These are phyloP conservation scores for Tricholoma sp. DNA, from an alignment of 768 basidiomycete species.

Conservation along the genomic window DNA sequence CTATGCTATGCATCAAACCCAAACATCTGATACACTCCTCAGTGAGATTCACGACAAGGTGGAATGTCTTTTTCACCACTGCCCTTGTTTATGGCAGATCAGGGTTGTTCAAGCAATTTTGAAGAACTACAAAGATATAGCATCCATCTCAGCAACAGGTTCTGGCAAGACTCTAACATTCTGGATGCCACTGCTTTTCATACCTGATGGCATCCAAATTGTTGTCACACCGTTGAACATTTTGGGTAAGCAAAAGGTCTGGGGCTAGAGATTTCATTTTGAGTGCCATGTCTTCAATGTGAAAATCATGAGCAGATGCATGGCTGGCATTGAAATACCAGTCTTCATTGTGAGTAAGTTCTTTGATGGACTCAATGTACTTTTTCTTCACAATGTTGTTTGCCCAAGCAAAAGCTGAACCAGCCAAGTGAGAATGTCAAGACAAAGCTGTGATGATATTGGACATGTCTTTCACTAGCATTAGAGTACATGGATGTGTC, in stretches of 20 bases:
- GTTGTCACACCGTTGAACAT: not conserved
- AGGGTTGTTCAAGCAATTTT: not conserved
- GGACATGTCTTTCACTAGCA: no score
- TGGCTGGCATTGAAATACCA: no score
- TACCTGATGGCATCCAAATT: not conserved
- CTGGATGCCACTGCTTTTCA: not conserved
- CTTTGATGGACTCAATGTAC: no score
- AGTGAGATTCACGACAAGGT: not conserved
- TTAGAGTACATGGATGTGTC: no score
- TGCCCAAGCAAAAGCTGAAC: no score
- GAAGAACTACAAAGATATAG: not conserved
- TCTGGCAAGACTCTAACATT: not conserved
- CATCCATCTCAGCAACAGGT: not conserved
- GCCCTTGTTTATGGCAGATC: not conserved
- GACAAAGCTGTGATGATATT: no score
- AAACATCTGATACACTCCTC: not conserved
- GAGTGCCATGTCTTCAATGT: no score
- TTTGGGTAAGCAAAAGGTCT: not conserved
- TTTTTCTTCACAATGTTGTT: no score
- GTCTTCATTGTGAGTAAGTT: no score
- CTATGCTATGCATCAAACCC: not conserved
- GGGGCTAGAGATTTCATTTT: no score
- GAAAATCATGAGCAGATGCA: no score
- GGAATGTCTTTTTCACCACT: not conserved
- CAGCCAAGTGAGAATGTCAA: no score